Evolutionary conservation across 2,329 filamentous ascomycete species (phyloP).

Genomic region (Incumbomyces lentus): DNA sequence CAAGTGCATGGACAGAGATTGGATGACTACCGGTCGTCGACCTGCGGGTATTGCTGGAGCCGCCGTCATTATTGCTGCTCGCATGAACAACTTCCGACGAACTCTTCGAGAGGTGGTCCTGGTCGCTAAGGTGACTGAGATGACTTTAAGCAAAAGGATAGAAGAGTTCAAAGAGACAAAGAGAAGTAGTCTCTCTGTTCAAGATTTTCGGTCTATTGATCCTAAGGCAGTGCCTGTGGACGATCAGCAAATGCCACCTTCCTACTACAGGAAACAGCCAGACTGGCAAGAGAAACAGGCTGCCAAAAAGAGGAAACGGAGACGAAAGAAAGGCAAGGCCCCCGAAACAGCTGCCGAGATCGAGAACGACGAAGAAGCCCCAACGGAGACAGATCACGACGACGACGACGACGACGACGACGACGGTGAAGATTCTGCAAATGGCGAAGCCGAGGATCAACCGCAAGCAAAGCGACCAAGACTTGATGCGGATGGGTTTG

Average conservation of each 20-base stretch:
- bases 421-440: conserved; percentile 35
- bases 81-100: conserved; percentile 95
- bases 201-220: conserved; percentile 56
- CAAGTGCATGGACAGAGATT: conserved; percentile 88
- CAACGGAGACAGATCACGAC: conserved; percentile 37
- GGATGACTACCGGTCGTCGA: conserved; percentile 90
- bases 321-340: conserved; percentile 20
- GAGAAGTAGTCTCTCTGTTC: conserved; percentile 73
- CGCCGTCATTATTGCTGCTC: conserved; percentile 83
- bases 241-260: conserved; percentile 56
- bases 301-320: conserved; percentile 44
- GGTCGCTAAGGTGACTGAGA: conserved; percentile 89
- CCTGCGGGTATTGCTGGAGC: conserved; percentile 91
- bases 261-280: conserved; percentile 51
- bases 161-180: conserved; percentile 85
- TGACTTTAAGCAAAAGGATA: conserved; percentile 82
- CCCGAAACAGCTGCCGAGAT: conserved; percentile 23
- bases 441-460: conserved; percentile 21
- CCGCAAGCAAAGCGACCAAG: conserved; percentile 28
- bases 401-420: conserved; percentile 34
- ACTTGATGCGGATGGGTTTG: conserved; percentile 58
- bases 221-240: conserved; percentile 39
- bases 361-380: conserved; percentile 9
- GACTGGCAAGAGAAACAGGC: conserved; percentile 7
- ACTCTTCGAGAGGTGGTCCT: conserved; percentile 94